These are phyloP conservation scores for Aureobasidium sp. DNA, from an alignment of 2,329 filamentous ascomycete species.

Conservation along the genomic window DNA sequence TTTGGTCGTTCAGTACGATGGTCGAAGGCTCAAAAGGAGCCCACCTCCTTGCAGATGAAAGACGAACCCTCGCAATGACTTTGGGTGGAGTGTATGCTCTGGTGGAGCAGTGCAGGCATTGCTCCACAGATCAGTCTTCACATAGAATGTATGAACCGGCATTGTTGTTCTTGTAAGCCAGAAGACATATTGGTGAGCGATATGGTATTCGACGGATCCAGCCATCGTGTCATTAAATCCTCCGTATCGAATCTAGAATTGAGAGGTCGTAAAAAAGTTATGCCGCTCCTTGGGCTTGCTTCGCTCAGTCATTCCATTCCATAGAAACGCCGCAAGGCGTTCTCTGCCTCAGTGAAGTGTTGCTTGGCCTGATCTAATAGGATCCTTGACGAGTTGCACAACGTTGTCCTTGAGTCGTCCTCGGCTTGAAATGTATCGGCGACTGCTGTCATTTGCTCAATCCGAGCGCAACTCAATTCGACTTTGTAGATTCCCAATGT, in stretches of 20 bases:
- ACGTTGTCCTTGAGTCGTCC: neutral
- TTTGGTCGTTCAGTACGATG: neutral
- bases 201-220: neutral
- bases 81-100: neutral
- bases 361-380: conserved; percentile 2
- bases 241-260: neutral
- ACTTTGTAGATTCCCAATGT: conserved; percentile 12
- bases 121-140: neutral
- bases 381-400: neutral
- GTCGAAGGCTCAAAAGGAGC: neutral
- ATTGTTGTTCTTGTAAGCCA: neutral
- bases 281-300: neutral
- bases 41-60: neutral
- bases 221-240: conserved; percentile 7
- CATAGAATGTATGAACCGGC: neutral
- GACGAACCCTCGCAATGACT: neutral
- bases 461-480: neutral
- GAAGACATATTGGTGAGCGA: neutral
- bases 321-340: neutral
- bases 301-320: neutral
- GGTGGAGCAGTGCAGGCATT: neutral
- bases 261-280: neutral
- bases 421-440: conserved; percentile 3
- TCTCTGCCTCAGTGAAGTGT: conserved; percentile 3
- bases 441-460: conserved; percentile 12